phyloP scores from a whole-genome alignment of 2,329 filamentous ascomycete species.

The Gnomoniopsis smithogilvyi region DNA sequence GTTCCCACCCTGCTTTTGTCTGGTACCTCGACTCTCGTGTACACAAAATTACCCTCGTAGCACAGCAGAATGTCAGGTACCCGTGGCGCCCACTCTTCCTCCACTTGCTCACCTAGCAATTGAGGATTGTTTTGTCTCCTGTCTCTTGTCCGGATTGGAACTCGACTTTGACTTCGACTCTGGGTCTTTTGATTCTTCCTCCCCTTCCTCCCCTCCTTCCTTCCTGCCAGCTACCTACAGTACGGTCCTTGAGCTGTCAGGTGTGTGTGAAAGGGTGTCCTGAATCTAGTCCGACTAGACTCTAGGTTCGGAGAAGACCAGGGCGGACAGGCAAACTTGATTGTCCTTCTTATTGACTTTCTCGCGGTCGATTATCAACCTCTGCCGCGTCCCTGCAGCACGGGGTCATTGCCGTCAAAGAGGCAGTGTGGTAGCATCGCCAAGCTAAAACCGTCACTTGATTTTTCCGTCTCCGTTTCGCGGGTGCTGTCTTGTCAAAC shows the following conservation, averaged over 20 bases:
- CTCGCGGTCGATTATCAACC: too few species aligned
- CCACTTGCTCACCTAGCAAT: neutral
- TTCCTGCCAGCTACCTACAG: neutral
- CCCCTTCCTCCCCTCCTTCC: neutral
- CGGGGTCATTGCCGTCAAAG: neutral
- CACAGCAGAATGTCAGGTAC: constrained; percentile 4
- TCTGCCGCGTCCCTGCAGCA: neutral
- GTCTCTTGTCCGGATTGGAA: neutral
- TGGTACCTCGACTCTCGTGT: neutral
- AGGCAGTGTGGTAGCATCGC: neutral
- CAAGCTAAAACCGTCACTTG: neutral
- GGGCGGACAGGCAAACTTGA: too few species aligned
- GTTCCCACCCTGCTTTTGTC: neutral
- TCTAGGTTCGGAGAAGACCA: too few species aligned
- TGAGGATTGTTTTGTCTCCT: neutral
- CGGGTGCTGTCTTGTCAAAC: too few species aligned
- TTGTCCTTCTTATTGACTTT: too few species aligned
- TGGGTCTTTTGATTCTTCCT: neutral
- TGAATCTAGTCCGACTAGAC: too few species aligned
- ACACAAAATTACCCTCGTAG: neutral
- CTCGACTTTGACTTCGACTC: neutral
- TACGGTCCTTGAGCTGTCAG: neutral
- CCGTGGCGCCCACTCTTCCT: neutral
- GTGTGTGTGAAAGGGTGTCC: neutral
- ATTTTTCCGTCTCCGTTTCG: too few species aligned